phyloP scores from a whole-genome alignment of 1,284 basidiomycete genomes.

The Ceratobasidium sp. region DNA sequence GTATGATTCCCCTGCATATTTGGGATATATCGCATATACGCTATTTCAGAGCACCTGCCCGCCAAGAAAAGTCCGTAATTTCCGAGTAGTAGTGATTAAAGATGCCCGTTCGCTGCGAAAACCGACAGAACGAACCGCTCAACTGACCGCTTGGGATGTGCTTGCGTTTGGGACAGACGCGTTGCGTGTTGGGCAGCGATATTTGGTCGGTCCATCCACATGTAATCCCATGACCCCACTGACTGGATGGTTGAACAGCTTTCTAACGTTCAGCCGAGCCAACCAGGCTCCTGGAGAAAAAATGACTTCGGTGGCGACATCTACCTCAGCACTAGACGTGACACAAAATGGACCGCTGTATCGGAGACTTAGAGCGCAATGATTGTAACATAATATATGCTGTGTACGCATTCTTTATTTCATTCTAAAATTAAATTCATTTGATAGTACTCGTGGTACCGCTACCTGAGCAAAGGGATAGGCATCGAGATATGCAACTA shows the following conservation, averaged over 20 bases:
- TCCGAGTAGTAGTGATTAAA: constrained; percentile 75
- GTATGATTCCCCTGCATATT: constrained; percentile 44
- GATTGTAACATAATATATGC: neutral
- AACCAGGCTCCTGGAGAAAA: constrained; percentile 67
- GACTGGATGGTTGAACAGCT: constrained; percentile 52
- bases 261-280: constrained; percentile 67
- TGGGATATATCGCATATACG: neutral
- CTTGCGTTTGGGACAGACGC: constrained; percentile 60
- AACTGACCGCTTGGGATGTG: constrained; percentile 85
- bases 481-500: no score
- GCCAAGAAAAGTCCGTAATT: constrained; percentile 76
- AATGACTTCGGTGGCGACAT: constrained; percentile 61
- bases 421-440: constrained; percentile 13
- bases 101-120: constrained; percentile 67
- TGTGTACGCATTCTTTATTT: neutral
- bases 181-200: constrained; percentile 71
- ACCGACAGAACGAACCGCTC: constrained; percentile 64
- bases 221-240: neutral
- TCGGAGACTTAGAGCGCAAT: constrained; percentile 9
- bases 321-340: constrained; percentile 65
- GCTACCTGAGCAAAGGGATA: neutral
- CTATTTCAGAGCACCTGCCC: constrained; percentile 67
- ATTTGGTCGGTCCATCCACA: constrained; percentile 59
- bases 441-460: neutral
- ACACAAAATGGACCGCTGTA: constrained; percentile 61